phyloP scores from a whole-genome alignment of 2,329 filamentous ascomycete species.

The Fusarium buharicum region DNA sequence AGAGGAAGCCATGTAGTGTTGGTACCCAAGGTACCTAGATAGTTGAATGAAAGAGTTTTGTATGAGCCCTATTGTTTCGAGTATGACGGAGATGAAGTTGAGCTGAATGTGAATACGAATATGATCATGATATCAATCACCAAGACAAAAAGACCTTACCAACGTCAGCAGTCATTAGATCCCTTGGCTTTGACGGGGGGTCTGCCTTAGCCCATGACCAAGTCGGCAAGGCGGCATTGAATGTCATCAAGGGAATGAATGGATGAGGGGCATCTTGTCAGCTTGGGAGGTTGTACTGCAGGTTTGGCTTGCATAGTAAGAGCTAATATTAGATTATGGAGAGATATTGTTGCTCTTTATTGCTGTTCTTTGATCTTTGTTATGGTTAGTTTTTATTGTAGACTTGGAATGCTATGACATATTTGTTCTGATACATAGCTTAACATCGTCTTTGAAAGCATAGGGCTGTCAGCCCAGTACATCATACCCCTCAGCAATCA shows the following conservation, averaged over 20 bases:
- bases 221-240: conserved; percentile 1
- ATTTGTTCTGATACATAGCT: too few species aligned
- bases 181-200: not conserved
- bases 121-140: too few species aligned
- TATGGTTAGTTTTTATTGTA: not conserved
- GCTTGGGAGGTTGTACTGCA: conserved; percentile 1
- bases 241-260: not conserved
- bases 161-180: too few species aligned
- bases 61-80: not conserved
- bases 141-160: too few species aligned
- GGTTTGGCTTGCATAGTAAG: not conserved
- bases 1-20: conserved; percentile 9
- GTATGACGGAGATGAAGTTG: too few species aligned
- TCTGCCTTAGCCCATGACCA: not conserved
- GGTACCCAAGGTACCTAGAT: conserved; percentile 18
- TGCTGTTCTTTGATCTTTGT: not conserved
- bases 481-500: not conserved
- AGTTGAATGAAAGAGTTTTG: conserved; percentile 35
- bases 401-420: conserved; percentile 2
- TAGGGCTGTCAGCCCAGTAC: not conserved
- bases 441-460: not conserved
- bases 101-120: too few species aligned
- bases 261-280: conserved; percentile 20
- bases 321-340: not conserved
- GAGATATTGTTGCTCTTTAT: too few species aligned